phyloP scores from a whole-genome alignment of 129 eudicot genomes.

The Erigeron canadensis region DNA sequence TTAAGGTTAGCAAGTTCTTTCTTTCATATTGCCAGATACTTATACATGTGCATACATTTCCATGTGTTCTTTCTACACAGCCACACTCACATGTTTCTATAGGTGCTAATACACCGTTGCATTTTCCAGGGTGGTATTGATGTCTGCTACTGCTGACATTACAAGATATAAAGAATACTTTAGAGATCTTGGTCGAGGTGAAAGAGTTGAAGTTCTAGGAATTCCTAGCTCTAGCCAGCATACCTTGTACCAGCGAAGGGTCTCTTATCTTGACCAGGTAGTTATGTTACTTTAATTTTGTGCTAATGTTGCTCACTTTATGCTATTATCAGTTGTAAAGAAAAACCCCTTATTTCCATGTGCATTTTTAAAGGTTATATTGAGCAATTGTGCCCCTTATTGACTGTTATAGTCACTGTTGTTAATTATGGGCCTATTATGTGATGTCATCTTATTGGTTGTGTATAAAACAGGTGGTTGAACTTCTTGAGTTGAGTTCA shows the following conservation, averaged over 20 bases:
- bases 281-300: constrained; percentile 6
- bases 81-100: not conserved
- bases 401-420: constrained; percentile 10
- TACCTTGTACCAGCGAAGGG: constrained; percentile 60
- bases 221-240: constrained; percentile 76
- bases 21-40: not conserved
- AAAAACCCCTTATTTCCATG: not conserved
- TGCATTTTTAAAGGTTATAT: not conserved
- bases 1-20: constrained; percentile 52
- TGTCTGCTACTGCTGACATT: constrained; percentile 98
- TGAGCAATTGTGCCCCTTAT: not conserved
- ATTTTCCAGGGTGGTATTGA: constrained; percentile 84
- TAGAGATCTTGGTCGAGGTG: constrained; percentile 84
- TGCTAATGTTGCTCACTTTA: not conserved
- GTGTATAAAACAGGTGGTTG: constrained; percentile 48
- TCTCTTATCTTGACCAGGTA: constrained; percentile 88
- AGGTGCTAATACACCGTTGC: constrained; percentile 18
- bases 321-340: not conserved
- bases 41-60: not conserved
- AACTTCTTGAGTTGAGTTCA: constrained; percentile 62
- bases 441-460: constrained; percentile 2
- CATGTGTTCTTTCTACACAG: not conserved
- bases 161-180: constrained; percentile 87
- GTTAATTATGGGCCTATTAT: constrained; percentile 4
- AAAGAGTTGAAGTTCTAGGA: constrained; percentile 88